A percentile compares a stretch with the other conserved stretches of the same genome.
Evolutionary conservation across 78 protist genomes (phyloP).

Genomic region (slime mould (Dictyostelium discoideum)): dicty_2.7 NC_007089.4:3752501-3753000

Average conservation of each 20-base stretch:
- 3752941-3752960: not conserved
- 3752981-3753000: too few relatives aligned
- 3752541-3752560: not conserved
- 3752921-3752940: not conserved
- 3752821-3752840: too few relatives aligned
- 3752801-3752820: too few relatives aligned
- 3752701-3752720: not conserved
- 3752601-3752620: not conserved
- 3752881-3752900: not conserved
- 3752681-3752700: too few relatives aligned
- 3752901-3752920: not conserved
- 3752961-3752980: not conserved
- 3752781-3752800: not conserved
- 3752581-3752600: too few relatives aligned
- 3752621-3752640: not conserved
- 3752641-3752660: not conserved
- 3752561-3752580: too few relatives aligned
- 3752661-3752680: too few relatives aligned
- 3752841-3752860: not conserved
- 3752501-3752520: not conserved
- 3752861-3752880: not conserved
- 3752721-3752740: not conserved
- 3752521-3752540: not conserved
- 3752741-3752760: not conserved
- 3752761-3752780: not conserved